Base-by-base conservation (phyloP, 345 rosid genomes). In the Eucalyptus camaldulensis region DNA sequence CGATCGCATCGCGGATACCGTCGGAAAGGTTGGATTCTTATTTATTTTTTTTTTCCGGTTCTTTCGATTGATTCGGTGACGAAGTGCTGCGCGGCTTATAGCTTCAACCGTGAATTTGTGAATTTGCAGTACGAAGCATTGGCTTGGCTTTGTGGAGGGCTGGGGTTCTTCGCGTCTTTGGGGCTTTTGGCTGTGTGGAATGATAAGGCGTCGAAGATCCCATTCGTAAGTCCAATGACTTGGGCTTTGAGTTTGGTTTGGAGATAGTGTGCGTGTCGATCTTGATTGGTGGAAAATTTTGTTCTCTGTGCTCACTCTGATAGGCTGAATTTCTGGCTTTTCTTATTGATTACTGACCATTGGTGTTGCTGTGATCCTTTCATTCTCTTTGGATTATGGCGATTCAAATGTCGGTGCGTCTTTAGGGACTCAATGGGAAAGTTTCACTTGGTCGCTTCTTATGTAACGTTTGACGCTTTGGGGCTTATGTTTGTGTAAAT, bases 1-100 rank as follows among this genome's bases (percentile, higher is more conserved):
- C 25, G 99, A 98, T 95, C 98, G 99, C 54, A 98, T 98, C 86
- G 99, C 99, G 65, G 99, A 98, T 88, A 98, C 99, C 6, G 96
- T 98, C 80, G 99, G 99, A 87, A 96, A 98, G 98, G 99, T 96
- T 65, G 49, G 47, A 33, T 43, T 4, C 2, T 43, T 43, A 43
- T 43, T 43, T 43, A 40, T 85, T 65, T 4, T 16, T 47, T 56
- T 4, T 45, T 25, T 7, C n/a, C 17, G 21, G 44, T 86, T 67
- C 19, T 89, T 24, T 6, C 10, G 13, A 21, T 31, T 85, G 88
- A 40, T 86, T 21, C 29, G 25, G 47, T 85, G 47, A 25, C 8
- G 49, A 40, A 76, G 15, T 25, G 24, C 29, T 4, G 29, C 43
- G 85, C 25, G 69, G 69, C 69, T 33, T 62, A 19, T 72, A 40